Conservation (phyloP, 768 basidiomycete species). For the Fistulinella prunicolor region DNA sequence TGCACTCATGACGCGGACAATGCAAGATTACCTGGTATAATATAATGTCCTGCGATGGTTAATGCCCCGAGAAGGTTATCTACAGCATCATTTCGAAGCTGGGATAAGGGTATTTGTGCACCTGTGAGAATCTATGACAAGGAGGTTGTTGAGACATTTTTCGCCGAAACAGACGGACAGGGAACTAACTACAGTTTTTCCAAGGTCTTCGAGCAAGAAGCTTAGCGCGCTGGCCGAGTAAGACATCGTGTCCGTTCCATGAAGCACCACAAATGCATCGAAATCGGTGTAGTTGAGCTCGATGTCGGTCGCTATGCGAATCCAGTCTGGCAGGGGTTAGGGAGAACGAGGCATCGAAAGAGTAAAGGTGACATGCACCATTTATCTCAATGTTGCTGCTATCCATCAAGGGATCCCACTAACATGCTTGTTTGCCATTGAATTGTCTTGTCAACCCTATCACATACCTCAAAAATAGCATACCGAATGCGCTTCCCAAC, state of each 20-base stretch:
- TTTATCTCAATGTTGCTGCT: conserved; percentile 86
- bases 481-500: conserved; percentile 76
- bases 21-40: conserved; percentile 70
- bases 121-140: conserved; percentile 75
- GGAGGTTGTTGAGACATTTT: not conserved
- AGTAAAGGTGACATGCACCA: conserved; percentile 42
- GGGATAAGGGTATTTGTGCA: conserved; percentile 89
- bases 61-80: conserved; percentile 91
- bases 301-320: conserved; percentile 86
- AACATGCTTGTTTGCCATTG: conserved; percentile 1
- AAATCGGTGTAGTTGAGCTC: conserved; percentile 85
- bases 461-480: conserved; percentile 72
- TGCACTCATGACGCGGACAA: not conserved
- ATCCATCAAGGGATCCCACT: conserved; percentile 89
- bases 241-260: conserved; percentile 91
- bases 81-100: conserved; percentile 90
- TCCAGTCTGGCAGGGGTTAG: conserved; percentile 63
- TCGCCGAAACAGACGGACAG: not conserved
- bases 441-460: not conserved
- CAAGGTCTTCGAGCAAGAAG: conserved; percentile 89
- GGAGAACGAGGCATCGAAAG: not conserved
- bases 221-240: conserved; percentile 87
- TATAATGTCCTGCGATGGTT: conserved; percentile 85
- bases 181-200: conserved; percentile 75
- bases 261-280: conserved; percentile 88